Base-by-base conservation (phyloP, 805 yeast species). In the Saccharomycopsis fibuligera region DNA sequence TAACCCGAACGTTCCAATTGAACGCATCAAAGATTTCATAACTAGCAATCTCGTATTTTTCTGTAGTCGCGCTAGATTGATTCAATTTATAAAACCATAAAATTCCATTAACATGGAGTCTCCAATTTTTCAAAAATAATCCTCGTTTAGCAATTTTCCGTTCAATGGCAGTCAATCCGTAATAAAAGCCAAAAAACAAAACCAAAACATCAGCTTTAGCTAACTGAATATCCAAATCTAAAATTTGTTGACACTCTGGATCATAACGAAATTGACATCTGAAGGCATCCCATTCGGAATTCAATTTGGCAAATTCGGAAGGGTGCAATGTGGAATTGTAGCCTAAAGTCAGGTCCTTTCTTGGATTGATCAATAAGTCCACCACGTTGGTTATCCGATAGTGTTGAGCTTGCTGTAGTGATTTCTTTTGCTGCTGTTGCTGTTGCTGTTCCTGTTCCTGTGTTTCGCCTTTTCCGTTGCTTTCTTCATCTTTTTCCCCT, bases 161-260 rank as follows among this genome's bases (percentile, higher is more conserved):
- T 42, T 53, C 56, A 24, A 41, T 39, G 10, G 22, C 25, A 2
- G 46, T 19, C n/a, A 47, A 24, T 4, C 54, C 54, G 37, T 47
- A 53, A 31, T 53, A 53, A 30, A 31, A 53, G 19, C 56, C 56
- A 45, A 50, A 53, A 24, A 53, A 53, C 16, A 50, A 36, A 5
- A 51, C 36, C 6, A 41, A 9, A 16, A 45, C 35, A 10, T 48
- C 54, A 14, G 42, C 45, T 24, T 46, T 49, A 3, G 29, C 6
- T 21, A 52, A 36, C 6, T 17, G 12, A 6, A 10, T 5, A 27
- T 52, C 55, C 33, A 42, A 22, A 17, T 44, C 35, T 9, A 47
- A 22, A 36, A 44, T 36, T 2, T 29, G 22, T 5, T 35, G 14
- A 10, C 14, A 12, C 16, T 27, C 30, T 9, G 25, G 6, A 39